Conservation (phyloP, 2,329 filamentous ascomycete genomes). For the Cryphonectria naterciae region DNA sequence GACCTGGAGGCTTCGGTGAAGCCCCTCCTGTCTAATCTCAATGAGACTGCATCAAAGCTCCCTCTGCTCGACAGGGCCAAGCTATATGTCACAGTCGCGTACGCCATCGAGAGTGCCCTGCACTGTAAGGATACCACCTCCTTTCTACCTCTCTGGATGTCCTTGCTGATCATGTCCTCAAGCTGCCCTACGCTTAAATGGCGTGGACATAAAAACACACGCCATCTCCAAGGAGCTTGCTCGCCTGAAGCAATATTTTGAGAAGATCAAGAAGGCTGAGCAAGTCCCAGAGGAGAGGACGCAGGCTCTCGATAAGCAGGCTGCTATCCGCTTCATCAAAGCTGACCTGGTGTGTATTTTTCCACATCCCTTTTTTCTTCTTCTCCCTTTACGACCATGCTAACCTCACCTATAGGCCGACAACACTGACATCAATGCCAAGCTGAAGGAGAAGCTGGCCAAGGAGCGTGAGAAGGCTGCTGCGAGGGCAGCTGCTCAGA, state of each 20-base stretch:
- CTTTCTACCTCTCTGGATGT: background rate
- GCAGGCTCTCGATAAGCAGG: conserved; percentile 70
- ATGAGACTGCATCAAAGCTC: conserved; percentile 73
- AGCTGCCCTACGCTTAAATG: conserved; percentile 80
- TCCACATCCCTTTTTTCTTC: background rate
- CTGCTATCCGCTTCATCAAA: conserved; percentile 80
- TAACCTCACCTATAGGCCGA: conserved; percentile 44
- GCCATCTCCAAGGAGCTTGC: conserved; percentile 84
- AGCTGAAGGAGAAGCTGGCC: conserved; percentile 59
- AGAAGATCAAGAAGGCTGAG: conserved; percentile 83
- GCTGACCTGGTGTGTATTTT: conserved; percentile 68
- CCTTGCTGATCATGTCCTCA: background rate
- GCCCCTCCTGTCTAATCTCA: conserved; percentile 72
- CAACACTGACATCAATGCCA: conserved; percentile 55
- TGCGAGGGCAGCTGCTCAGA: conserved; percentile 34
- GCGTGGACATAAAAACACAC: conserved; percentile 80
- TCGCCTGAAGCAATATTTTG: conserved; percentile 88
- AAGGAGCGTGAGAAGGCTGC: conserved; percentile 59
- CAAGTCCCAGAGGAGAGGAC: conserved; percentile 59
- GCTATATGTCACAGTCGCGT: conserved; percentile 84
- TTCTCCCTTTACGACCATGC: background rate
- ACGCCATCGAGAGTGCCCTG: conserved; percentile 86
- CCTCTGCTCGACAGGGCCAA: conserved; percentile 95
- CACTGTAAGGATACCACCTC: conserved; percentile 66
- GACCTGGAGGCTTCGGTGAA: conserved; percentile 73